Conservation (phyloP, 108 stramenopile species). For the Nitzschia putrida region DNA sequence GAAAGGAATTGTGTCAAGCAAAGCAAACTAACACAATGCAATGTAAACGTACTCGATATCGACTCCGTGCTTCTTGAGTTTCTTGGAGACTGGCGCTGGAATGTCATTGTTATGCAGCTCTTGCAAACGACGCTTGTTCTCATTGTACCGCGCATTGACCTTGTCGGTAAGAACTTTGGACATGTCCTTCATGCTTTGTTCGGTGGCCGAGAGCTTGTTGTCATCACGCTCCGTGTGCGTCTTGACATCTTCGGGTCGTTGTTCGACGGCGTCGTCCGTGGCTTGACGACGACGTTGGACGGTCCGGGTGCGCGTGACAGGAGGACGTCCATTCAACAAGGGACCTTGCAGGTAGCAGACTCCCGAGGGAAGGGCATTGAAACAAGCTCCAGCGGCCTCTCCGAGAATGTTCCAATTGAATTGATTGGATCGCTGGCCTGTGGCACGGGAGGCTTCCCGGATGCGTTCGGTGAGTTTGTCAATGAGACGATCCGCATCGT, state of each 20-base stretch:
- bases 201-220: constrained; percentile 70
- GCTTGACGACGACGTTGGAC: constrained; percentile 59
- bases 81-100: constrained; percentile 8
- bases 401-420: constrained; percentile 80
- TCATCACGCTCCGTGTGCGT: constrained; percentile 45
- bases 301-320: constrained; percentile 40
- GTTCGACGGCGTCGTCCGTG: constrained; percentile 58
- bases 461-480: constrained; percentile 52
- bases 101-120: constrained; percentile 24
- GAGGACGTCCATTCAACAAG: constrained; percentile 36
- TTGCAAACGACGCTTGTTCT: constrained; percentile 19
- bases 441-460: constrained; percentile 19
- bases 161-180: constrained; percentile 39
- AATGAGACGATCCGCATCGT: constrained; percentile 70
- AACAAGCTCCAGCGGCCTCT: constrained; percentile 69
- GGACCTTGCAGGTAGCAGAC: constrained; percentile 77
- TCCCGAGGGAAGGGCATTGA: constrained; percentile 69
- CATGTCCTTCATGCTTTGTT: constrained; percentile 60
- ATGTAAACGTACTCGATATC: constrained; percentile 34
- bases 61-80: constrained; percentile 38
- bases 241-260: constrained; percentile 59
- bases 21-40: too few relatives aligned
- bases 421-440: constrained; percentile 23
- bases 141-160: constrained; percentile 16
- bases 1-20: neutral